Conservation (phyloP, 768 basidiomycete species). For the Suillus paluster region DNA sequence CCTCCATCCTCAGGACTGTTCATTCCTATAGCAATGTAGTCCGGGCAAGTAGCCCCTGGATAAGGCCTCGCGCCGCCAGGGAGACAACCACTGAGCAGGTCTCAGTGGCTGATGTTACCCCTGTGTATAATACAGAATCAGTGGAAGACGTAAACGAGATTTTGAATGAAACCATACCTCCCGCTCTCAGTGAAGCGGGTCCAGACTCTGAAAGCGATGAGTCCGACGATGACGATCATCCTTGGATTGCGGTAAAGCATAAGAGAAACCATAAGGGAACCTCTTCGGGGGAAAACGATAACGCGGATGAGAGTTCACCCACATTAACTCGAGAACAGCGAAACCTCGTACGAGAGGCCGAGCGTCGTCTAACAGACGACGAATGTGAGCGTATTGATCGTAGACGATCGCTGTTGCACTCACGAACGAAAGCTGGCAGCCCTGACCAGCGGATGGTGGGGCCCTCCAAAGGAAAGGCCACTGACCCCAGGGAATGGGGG, state of each 20-base stretch:
- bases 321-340: too few relatives aligned
- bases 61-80: background rate
- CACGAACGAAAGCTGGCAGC: too few relatives aligned
- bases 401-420: too few relatives aligned
- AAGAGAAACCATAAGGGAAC: background rate
- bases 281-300: too few relatives aligned
- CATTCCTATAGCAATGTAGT: background rate
- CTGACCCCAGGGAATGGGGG: too few relatives aligned
- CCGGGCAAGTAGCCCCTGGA: background rate
- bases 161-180: background rate
- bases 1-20: background rate
- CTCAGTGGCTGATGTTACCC: background rate
- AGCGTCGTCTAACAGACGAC: too few relatives aligned
- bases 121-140: background rate
- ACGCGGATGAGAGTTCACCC: too few relatives aligned
- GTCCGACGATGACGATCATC: background rate
- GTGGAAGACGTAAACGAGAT: background rate
- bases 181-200: background rate
- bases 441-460: too few relatives aligned
- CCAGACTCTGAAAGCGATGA: background rate
- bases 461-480: too few relatives aligned
- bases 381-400: too few relatives aligned
- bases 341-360: too few relatives aligned
- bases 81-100: background rate
- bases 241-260: background rate